Conservation (phyloP, 2,329 filamentous ascomycete genomes). For the Cladosporium cucumerinum region DNA sequence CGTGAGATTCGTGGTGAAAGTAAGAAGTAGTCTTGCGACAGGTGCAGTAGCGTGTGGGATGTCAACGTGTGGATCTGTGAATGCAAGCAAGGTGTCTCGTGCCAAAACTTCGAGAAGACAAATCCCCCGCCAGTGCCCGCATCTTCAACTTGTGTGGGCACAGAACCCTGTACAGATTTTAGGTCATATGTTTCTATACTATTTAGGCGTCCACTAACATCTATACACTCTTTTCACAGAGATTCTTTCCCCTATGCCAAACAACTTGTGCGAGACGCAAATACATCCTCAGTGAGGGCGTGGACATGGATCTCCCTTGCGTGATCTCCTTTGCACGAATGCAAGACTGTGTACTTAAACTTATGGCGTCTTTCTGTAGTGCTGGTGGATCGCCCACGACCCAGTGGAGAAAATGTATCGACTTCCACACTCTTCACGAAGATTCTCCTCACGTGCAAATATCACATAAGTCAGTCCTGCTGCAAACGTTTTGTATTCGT, state of each 20-base stretch:
- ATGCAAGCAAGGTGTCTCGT: conserved; percentile 15
- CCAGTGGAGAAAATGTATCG: background rate
- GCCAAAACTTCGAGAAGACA: conserved; percentile 4
- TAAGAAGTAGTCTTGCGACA: background rate
- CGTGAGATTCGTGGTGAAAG: background rate
- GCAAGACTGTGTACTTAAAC: no score
- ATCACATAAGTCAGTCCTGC: background rate
- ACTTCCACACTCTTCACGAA: background rate
- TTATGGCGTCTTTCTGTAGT: background rate
- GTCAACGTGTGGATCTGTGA: background rate
- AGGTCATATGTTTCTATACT: background rate
- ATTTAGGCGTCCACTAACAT: no score
- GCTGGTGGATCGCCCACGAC: background rate
- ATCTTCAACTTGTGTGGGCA: background rate
- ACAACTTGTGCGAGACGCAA: no score
- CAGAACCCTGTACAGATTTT: background rate
- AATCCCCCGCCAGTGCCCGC: conserved; percentile 3
- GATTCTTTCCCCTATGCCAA: no score
- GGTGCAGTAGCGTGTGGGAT: conserved; percentile 4
- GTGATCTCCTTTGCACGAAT: no score
- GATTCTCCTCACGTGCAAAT: background rate
- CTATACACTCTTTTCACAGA: no score
- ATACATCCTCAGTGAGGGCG: no score
- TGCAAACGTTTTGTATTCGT: background rate
- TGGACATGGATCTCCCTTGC: no score